phyloP scores from a whole-genome alignment of 2,329 filamentous ascomycete species.

The Hymenoscyphus repandus region DNA sequence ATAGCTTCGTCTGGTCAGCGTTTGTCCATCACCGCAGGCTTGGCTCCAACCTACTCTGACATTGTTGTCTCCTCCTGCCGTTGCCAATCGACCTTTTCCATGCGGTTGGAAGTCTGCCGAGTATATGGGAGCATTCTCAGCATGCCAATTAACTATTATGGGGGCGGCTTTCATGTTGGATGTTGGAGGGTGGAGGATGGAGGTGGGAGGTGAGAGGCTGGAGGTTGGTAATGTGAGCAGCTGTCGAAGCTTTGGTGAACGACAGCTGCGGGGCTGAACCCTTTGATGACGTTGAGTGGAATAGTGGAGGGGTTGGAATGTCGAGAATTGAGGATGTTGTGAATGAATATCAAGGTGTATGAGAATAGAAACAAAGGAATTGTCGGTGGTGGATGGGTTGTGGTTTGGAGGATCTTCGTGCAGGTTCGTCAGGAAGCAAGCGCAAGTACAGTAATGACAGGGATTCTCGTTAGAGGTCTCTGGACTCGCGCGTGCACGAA shows the following conservation, averaged over 20 bases:
- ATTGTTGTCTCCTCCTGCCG: slow-evolving; percentile 93
- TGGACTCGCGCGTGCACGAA: too few relatives aligned
- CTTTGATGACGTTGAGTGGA: background rate
- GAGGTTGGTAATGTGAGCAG: background rate
- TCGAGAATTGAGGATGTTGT: background rate
- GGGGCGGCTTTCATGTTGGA: slow-evolving; percentile 84
- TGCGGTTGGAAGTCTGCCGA: slow-evolving; percentile 93
- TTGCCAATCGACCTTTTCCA: slow-evolving; percentile 87
- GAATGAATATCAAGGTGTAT: too few relatives aligned
- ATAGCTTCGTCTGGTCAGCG: slow-evolving; percentile 56
- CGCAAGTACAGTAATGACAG: background rate
- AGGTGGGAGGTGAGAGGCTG: background rate
- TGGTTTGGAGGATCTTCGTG: background rate
- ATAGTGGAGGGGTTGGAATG: background rate
- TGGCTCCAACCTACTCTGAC: slow-evolving; percentile 61
- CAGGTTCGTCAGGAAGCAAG: background rate
- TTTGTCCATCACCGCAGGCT: slow-evolving; percentile 5
- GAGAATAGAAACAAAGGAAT: background rate
- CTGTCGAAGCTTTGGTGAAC: background rate
- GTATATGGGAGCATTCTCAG: slow-evolving; percentile 94
- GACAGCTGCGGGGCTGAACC: too few relatives aligned
- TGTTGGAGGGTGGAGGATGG: background rate
- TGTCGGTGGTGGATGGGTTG: background rate
- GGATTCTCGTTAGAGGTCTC: background rate
- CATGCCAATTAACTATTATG: slow-evolving; percentile 97